Evolutionary conservation across 1,284 basidiomycete genomes (phyloP).

Genomic region (Inonotus obliquus): DNA sequence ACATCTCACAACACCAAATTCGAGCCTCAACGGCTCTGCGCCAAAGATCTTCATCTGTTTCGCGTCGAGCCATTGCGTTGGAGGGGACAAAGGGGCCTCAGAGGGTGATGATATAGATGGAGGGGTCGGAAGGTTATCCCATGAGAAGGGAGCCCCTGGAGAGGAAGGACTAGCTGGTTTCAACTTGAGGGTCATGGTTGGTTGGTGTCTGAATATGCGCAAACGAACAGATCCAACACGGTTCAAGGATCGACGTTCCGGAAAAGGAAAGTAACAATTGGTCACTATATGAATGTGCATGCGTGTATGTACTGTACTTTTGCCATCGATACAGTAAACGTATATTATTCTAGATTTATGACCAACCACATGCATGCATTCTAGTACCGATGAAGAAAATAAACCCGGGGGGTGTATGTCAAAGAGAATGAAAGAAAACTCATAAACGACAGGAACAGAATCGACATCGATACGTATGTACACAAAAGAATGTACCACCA

Average conservation of each 20-base stretch:
- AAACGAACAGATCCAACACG: no score
- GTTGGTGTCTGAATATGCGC: neutral
- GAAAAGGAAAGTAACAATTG: neutral
- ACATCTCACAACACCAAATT: slow-evolving; percentile 74
- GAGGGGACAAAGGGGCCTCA: slow-evolving; percentile 48
- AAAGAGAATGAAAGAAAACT: no score
- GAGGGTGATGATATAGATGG: slow-evolving; percentile 34
- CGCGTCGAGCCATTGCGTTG: slow-evolving; percentile 77
- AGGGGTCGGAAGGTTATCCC: slow-evolving; percentile 42
- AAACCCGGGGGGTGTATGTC: no score
- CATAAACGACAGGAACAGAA: no score
- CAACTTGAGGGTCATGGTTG: slow-evolving; percentile 52
- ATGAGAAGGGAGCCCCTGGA: slow-evolving; percentile 48
- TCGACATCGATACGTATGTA: neutral
- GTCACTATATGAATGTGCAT: no score
- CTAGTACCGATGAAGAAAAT: neutral
- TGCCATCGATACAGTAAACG: no score
- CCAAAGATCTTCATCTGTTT: slow-evolving; percentile 87
- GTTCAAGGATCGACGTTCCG: no score
- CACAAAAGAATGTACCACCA: neutral
- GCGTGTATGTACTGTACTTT: no score
- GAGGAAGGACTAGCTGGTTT: slow-evolving; percentile 38
- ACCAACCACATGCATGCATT: neutral
- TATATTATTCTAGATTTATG: no score
- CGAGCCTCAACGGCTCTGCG: slow-evolving; percentile 58